Conservation (phyloP, 768 basidiomycete species). For the Xanthoconium purpureum region DNA sequence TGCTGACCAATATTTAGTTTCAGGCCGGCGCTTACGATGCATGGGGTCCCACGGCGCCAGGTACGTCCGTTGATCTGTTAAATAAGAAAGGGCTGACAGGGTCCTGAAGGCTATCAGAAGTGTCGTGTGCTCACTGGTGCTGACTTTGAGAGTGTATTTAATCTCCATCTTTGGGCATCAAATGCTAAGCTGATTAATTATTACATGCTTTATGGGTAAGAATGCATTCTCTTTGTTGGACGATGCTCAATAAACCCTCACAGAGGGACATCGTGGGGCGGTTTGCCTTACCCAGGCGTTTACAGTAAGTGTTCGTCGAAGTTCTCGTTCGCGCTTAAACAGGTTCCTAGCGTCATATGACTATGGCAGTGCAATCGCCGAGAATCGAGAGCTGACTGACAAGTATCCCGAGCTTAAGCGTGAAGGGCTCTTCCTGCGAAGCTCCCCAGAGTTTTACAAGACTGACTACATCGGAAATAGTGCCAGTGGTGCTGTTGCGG, state of each 20-base stretch:
- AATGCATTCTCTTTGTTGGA: not conserved
- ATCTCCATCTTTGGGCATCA: constrained; percentile 72
- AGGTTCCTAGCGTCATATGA: constrained; percentile 58
- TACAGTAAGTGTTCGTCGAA: constrained; percentile 40
- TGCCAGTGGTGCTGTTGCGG: constrained; percentile 43
- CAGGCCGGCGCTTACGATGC: constrained; percentile 80
- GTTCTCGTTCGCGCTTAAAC: not conserved
- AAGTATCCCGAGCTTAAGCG: constrained; percentile 80
- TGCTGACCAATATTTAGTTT: constrained; percentile 39
- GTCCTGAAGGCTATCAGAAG: constrained; percentile 50
- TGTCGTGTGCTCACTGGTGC: constrained; percentile 68
- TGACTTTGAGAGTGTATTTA: constrained; percentile 76
- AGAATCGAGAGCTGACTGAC: constrained; percentile 59
- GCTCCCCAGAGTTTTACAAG: constrained; percentile 75
- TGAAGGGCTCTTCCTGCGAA: constrained; percentile 75
- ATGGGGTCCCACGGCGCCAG: constrained; percentile 74
- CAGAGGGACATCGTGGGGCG: constrained; percentile 86
- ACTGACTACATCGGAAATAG: constrained; percentile 72
- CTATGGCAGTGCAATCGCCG: constrained; percentile 70
- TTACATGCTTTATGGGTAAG: constrained; percentile 81
- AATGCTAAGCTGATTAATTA: constrained; percentile 82
- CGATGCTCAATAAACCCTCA: constrained; percentile 1
- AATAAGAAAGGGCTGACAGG: constrained; percentile 1
- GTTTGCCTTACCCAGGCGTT: constrained; percentile 73
- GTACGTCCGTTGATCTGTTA: constrained; percentile 26